Evolutionary conservation across 371 early-diverging fungal species (phyloP).

Genomic region (Quaeritorhiza haematococci): DNA sequence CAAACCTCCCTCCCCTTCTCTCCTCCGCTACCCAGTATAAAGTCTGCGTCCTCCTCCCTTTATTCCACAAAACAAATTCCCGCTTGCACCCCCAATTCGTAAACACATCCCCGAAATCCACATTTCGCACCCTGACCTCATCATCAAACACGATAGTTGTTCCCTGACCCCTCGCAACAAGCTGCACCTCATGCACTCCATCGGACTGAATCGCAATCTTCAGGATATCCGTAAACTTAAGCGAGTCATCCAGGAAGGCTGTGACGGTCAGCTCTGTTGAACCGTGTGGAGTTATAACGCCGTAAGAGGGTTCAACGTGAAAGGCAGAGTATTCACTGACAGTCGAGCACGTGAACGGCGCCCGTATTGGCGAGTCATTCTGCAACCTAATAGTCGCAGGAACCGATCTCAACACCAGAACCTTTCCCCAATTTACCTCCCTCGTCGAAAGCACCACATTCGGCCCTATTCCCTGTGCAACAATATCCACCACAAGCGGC

Average conservation of each 20-base stretch:
- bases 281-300: slow-evolving; percentile 29
- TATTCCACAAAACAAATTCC: slow-evolving; percentile 38
- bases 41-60: slow-evolving; percentile 42
- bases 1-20: slow-evolving; percentile 9
- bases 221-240: slow-evolving; percentile 46
- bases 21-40: slow-evolving; percentile 39
- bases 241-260: slow-evolving; percentile 44
- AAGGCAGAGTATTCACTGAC: slow-evolving; percentile 38
- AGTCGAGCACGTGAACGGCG: slow-evolving; percentile 31
- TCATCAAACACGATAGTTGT: slow-evolving; percentile 47
- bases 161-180: slow-evolving; percentile 46
- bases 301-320: slow-evolving; percentile 24
- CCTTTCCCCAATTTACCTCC: slow-evolving; percentile 47
- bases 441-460: slow-evolving; percentile 30
- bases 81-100: slow-evolving; percentile 37
- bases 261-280: slow-evolving; percentile 23
- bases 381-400: slow-evolving; percentile 18
- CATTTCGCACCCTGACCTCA: slow-evolving; percentile 13
- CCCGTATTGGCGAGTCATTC: slow-evolving; percentile 46
- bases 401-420: slow-evolving; percentile 34
- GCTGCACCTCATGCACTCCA: slow-evolving; percentile 38
- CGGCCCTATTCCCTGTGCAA: slow-evolving; percentile 45
- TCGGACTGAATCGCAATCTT: slow-evolving; percentile 34
- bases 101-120: slow-evolving; percentile 47
- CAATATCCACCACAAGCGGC: slow-evolving; percentile 35